Percentiles rank a stretch among this genome's conserved stretches.
These are phyloP conservation scores for Pseudonitzschia multiseries DNA, from an alignment of 108 stramenopile species.

Conservation along the genomic window DNA sequence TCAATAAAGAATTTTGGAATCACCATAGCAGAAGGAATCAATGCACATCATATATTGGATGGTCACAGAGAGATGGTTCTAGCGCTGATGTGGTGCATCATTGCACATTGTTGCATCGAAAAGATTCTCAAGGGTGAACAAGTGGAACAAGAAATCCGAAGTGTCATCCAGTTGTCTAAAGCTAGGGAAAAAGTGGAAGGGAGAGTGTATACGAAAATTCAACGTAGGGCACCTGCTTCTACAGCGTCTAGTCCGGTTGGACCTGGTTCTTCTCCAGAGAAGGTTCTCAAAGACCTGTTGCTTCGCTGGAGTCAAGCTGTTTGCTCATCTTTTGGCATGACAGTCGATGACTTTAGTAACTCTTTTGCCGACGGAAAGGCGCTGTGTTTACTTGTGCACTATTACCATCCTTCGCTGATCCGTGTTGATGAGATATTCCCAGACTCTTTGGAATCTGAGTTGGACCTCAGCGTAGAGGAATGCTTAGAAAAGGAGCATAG, in stretches of 20 bases:
- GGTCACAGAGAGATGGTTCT: conserved; percentile 84
- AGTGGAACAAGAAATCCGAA: conserved; percentile 59
- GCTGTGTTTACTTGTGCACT: conserved; percentile 85
- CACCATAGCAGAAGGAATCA: conserved; percentile 55
- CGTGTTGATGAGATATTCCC: conserved; percentile 50
- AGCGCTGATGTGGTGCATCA: conserved; percentile 73
- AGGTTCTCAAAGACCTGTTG: conserved; percentile 53
- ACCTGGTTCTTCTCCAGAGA: conserved; percentile 29
- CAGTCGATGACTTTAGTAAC: conserved; percentile 69
- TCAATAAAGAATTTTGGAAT: conserved; percentile 48
- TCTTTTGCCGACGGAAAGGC: conserved; percentile 88
- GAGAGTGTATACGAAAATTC: not conserved
- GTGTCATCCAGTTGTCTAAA: conserved; percentile 36
- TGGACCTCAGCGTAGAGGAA: conserved; percentile 17
- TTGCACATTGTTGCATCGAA: conserved; percentile 53
- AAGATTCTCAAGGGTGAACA: conserved; percentile 36
- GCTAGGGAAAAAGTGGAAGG: conserved; percentile 25
- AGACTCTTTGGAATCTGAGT: conserved; percentile 27
- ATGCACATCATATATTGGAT: conserved; percentile 81
- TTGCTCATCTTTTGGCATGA: conserved; percentile 66
- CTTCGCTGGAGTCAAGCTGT: conserved; percentile 84
- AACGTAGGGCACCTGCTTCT: not conserved
- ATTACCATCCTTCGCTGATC: conserved; percentile 86
- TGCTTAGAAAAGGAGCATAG: conserved; percentile 57
- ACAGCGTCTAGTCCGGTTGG: not conserved